These are phyloP conservation scores for Nyctanthes arbortristis DNA, from an alignment of 257 asterid species.

Conservation along the genomic window DNA sequence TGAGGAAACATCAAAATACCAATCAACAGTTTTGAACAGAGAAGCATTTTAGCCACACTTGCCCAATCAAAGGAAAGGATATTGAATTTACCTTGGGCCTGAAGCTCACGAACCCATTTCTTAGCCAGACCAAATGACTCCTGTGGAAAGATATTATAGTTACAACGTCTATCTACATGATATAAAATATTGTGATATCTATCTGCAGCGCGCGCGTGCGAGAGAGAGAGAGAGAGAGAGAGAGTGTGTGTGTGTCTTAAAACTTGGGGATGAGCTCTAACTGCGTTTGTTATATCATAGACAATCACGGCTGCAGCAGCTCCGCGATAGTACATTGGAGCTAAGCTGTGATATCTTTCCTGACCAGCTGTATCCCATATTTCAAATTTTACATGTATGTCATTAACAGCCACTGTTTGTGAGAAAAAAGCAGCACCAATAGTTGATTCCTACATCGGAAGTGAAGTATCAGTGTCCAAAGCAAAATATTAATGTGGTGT, in stretches of 20 bases:
- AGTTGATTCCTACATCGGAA: conserved; percentile 70
- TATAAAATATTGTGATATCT: background rate
- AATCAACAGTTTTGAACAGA: too few relatives aligned
- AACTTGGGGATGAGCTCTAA: conserved; percentile 23
- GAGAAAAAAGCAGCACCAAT: conserved; percentile 91
- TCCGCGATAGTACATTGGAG: conserved; percentile 91
- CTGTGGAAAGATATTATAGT: conserved; percentile 29
- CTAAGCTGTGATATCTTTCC: conserved; percentile 90
- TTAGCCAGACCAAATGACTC: conserved; percentile 82
- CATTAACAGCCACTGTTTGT: conserved; percentile 77
- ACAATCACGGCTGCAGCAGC: conserved; percentile 90
- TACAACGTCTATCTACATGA: background rate
- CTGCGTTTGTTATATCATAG: conserved; percentile 73
- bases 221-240: too few relatives aligned
- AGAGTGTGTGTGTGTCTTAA: too few relatives aligned
- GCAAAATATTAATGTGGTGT: background rate
- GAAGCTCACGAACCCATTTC: conserved; percentile 93
- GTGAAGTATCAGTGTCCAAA: conserved; percentile 15
- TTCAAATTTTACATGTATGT: conserved; percentile 80
- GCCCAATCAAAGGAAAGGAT: conserved; percentile 8
- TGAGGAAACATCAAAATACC: background rate
- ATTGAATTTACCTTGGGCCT: conserved; percentile 64
- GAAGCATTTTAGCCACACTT: conserved; percentile 8
- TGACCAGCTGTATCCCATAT: conserved; percentile 96
- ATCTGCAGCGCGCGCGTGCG: too few relatives aligned